phyloP scores from a whole-genome alignment of 192 early-diverging fungal genomes.

The Coemansia aciculifera region DNA sequence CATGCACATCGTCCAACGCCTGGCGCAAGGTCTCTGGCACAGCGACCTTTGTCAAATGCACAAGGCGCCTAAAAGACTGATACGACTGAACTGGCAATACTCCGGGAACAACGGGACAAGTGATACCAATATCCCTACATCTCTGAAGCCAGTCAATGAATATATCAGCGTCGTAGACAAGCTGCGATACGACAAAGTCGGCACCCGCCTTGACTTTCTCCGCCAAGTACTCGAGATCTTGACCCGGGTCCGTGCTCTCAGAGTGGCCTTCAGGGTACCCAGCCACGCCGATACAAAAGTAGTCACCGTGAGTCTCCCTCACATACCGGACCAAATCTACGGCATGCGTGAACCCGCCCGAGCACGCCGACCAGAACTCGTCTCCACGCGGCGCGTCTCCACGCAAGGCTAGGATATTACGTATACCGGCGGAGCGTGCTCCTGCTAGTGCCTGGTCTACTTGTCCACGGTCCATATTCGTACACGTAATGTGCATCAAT shows the following conservation, averaged over 20 bases:
- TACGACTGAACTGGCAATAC: conserved; percentile 96
- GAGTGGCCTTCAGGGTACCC: conserved; percentile 82
- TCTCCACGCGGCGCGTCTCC: conserved; percentile 90
- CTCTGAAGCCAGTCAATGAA: conserved; percentile 78
- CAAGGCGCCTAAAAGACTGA: conserved; percentile 85
- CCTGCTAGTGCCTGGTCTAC: conserved; percentile 80
- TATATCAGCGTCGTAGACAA: conserved; percentile 83
- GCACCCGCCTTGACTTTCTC: conserved; percentile 91
- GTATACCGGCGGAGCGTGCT: conserved; percentile 84
- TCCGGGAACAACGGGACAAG: conserved; percentile 82
- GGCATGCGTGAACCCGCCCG: conserved; percentile 75
- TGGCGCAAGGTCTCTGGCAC: conserved; percentile 76
- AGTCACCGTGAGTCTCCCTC: conserved; percentile 79
- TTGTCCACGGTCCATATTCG: conserved; percentile 91
- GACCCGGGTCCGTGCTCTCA: conserved; percentile 55
- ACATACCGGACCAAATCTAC: conserved; percentile 91
- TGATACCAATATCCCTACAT: conserved; percentile 75
- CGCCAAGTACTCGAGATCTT: conserved; percentile 79
- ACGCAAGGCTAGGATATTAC: conserved; percentile 93
- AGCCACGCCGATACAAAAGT: conserved; percentile 97
- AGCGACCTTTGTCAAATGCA: conserved; percentile 75
- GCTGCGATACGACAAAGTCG: conserved; percentile 93
- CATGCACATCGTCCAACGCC: conserved; percentile 88
- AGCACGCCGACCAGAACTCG: conserved; percentile 72
- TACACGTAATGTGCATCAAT: conserved; percentile 97